Evolutionary conservation across 2,329 filamentous ascomycete genomes (phyloP), one percentile per base, ranked within the genome.

Genomic region (Botrytis deweyae): DNA sequence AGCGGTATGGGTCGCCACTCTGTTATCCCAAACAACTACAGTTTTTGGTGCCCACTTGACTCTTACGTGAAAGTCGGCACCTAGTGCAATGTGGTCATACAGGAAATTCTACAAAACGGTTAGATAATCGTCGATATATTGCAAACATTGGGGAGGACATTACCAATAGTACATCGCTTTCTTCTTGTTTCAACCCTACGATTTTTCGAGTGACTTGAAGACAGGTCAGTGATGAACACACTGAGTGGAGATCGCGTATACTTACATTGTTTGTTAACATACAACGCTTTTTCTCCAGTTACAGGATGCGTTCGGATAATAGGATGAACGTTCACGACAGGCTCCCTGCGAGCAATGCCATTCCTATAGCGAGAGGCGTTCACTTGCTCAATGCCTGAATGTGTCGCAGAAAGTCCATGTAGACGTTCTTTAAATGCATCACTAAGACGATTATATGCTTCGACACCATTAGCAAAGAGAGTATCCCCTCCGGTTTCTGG

Each of bases 21-120:
- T 87, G 84, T 95, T 96, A 80, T 96, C 93, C 93, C 93, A 97
- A 0, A 95, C 90, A 2, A 96, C 92, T 1, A 97, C 93, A 0
- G 92, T 95, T n/a, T 89, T 88, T 62, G 89, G 86, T 78, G 90
- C 89, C 93, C 93, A 97, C 81, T 91, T 92, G 68, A 97, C 87
- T 38, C 92, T 88, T 8, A 87, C 87, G 78, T 95, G 92, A 81
- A 94, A 89, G 80, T 94, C 92, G 68, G 91, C 89, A 33, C 91
- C 91, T 59, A 88, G 87, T 0, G 90, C 91, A 70, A 94, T 89
- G 79, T 94, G 92, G 79, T 93, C 88, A 81, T 91, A 94, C 25
- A 95, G 83, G 84, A 94, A 94, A 79, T 93, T 93, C 75, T 94
- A 85, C 18, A 93, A 84, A 66, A 86, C 86, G 75, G 95, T 93